Conservation (phyloP, 164 flowering plant species). For the Magnolia sinica region DNA sequence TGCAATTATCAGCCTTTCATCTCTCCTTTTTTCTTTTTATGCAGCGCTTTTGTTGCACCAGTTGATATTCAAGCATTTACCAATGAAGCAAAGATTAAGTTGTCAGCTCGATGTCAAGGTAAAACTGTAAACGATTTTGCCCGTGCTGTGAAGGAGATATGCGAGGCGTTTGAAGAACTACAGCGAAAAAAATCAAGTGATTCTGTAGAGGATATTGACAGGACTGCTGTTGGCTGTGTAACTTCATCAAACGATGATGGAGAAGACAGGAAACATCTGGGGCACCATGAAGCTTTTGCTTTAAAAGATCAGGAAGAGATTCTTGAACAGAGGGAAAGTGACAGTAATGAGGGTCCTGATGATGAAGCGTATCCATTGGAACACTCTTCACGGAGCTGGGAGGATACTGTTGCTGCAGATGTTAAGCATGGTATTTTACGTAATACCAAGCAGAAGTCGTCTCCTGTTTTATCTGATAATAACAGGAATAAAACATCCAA, state of each 20-base stretch:
- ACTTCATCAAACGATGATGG: conserved; percentile 25
- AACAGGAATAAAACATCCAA: conserved; percentile 17
- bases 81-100: conserved; percentile 56
- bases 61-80: conserved; percentile 87
- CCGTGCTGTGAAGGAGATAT: conserved; percentile 86
- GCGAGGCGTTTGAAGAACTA: conserved; percentile 67
- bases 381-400: conserved; percentile 26
- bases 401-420: conserved; percentile 29
- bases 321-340: conserved; percentile 18
- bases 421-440: conserved; percentile 23
- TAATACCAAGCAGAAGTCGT: conserved; percentile 12
- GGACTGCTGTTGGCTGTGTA: conserved; percentile 24
- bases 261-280: conserved; percentile 11
- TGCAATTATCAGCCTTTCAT: too few species aligned
- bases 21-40: conserved; percentile 7
- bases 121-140: conserved; percentile 66
- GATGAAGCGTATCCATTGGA: conserved; percentile 36
- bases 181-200: conserved; percentile 36
- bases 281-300: conserved; percentile 8
- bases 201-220: conserved; percentile 31
- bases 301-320: conserved; percentile 25
- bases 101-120: conserved; percentile 66
- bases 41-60: conserved; percentile 93
- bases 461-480: conserved; percentile 22
- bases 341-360: conserved; percentile 19